Base-by-base conservation (phyloP, 495 filamentous ascomycete species). In the Chaetomium cochliodes region DNA sequence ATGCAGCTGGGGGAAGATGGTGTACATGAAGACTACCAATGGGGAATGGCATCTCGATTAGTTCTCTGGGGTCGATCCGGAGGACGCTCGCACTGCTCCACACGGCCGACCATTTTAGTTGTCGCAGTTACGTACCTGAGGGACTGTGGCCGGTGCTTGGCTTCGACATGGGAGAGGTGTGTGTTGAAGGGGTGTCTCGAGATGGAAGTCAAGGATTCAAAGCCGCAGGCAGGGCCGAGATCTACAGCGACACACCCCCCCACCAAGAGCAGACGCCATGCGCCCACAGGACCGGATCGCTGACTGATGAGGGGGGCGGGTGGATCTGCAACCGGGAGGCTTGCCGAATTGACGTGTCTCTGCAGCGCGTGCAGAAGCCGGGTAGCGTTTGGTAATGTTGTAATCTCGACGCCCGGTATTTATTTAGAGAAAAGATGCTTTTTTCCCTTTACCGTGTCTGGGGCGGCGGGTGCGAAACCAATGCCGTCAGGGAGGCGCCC, bases 41-140 rank as follows among this genome's bases (percentile, higher is more conserved):
- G 62, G 51, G 69, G 60, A 52, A 64, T 65, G 42, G 62, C 54
- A 62, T 51, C 56, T 65, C 62, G 47, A 63, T 66, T 68, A 70
- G 73, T 70, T 11, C 20, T 53, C 47, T 65, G 50, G 47, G 42
- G 64, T 49, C 63, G 65, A 70, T 69, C 67, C 50, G 65, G 64
- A 58, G 54, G 46, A 53, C 39, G 37, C 60, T 59, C 62, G 59
- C 47, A 62, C 20, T 61, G 57, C 73, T 70, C 73, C 71, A 72
- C 69, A 67, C 26, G 54, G 55, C 61, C 69, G 53, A 65, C 62
- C 67, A 63, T 53, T 59, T 58, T 62, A 57, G 55, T 62, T 47
- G 65, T 68, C 44, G 58, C 60, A 66, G 62, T 44, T 69, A 75
- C 71, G 67, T 73, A 73, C 71, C 67, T 70, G 61, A 46, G 54